Conservation (phyloP, 192 early-diverging fungal genomes). For the Coemansia sp. region DNA sequence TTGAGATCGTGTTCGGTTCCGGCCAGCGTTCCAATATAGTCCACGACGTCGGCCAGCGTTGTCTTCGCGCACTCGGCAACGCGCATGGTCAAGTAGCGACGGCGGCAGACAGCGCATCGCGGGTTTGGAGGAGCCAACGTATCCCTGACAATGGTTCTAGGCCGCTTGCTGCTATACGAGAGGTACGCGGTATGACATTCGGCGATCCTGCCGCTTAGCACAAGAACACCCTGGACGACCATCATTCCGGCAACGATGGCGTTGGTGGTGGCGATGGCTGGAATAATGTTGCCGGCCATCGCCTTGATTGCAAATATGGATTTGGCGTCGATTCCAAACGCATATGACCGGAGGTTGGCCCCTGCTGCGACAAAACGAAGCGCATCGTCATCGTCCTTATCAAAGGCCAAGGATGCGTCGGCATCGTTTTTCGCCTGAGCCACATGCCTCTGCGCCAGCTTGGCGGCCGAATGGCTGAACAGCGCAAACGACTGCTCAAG, state of each 20-base stretch:
- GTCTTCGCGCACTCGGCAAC: slow-evolving; percentile 58
- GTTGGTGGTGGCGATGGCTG: slow-evolving; percentile 97
- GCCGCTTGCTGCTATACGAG: slow-evolving; percentile 59
- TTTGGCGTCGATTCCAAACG: slow-evolving; percentile 78
- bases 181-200: slow-evolving; percentile 60
- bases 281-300: slow-evolving; percentile 99
- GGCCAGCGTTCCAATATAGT: slow-evolving; percentile 38
- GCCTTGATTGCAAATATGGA: slow-evolving; percentile 91
- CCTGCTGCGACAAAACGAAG: slow-evolving; percentile 94
- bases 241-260: slow-evolving; percentile 95
- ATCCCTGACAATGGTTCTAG: slow-evolving; percentile 66
- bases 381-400: slow-evolving; percentile 93
- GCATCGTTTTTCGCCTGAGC: not conserved
- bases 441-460: slow-evolving; percentile 19
- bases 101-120: slow-evolving; percentile 75
- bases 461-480: slow-evolving; percentile 61
- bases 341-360: slow-evolving; percentile 78
- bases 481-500: slow-evolving; percentile 69
- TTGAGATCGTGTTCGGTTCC: slow-evolving; percentile 52
- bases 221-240: slow-evolving; percentile 80
- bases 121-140: slow-evolving; percentile 65
- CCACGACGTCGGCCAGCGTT: slow-evolving; percentile 70
- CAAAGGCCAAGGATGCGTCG: slow-evolving; percentile 66
- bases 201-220: slow-evolving; percentile 43
- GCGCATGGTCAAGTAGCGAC: slow-evolving; percentile 59